Evolutionary conservation across 768 basidiomycete species (phyloP), one percentile per base, ranked within the genome.

Genomic region (Tulasnella sp.): DNA sequence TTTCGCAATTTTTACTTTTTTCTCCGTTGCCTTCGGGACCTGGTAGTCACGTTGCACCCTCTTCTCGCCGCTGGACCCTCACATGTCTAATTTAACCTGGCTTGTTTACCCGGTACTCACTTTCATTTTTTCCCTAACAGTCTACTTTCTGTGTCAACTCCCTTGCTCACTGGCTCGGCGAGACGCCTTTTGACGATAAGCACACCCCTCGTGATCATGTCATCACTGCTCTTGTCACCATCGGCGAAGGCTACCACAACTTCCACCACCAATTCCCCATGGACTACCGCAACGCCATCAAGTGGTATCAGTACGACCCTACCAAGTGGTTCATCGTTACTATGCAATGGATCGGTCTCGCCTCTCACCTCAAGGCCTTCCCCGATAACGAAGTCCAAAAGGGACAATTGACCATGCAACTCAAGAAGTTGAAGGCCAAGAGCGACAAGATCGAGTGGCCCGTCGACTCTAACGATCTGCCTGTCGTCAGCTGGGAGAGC

Each of bases 131-230:
- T 34, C 12, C 35, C 12, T n/a, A 36, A 14, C 62, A 88, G 85
- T 93, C 90, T 1, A 97, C 91, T 0, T 94, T 94, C 74, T 93
- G 90, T 65, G 91, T 96, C 68, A 97, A 94, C 72, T 96, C 92
- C 1, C 81, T 97, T 29, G 92, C 91, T 14, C 92, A 97, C 70
- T 96, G 88, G 88, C 81, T 97, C 60, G 92, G 92, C 48, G 90
- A 91, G 59, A 73, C 84, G 6, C 87, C 90, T 21, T 94, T 91
- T 66, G 91, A 94, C 70, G 88, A 92, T 79, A 93, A 92, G 73
- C 88, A 92, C 70, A 86, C 88, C 7, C 91, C 92, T 15, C 77
- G 84, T 51, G 90, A 94, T 69, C 91, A 93, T 70, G 67, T 91
- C 59, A 67, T 93, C 67, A 93, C 91, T 29, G 92, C 92, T 2